Evolutionary conservation across 1,139 yeast genomes (phyloP).

Genomic region (Blastobotrys arbuscula): DNA sequence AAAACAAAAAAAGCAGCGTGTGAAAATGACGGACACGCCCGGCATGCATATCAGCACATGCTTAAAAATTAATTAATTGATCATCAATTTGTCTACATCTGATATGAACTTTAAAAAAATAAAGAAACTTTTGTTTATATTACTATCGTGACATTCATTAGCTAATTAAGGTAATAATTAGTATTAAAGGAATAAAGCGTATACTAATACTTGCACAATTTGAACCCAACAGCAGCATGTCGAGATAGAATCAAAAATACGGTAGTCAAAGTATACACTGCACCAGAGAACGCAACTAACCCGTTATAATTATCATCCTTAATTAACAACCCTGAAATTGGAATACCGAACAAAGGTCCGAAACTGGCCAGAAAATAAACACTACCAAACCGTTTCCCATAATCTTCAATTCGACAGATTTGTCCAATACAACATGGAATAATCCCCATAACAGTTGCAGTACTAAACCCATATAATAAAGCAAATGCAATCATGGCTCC

Average conservation of each 20-base stretch:
- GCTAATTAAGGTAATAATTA: no score
- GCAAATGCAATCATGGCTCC: constrained; percentile 44
- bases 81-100: no score
- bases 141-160: no score
- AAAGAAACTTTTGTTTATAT: no score
- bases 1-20: no score
- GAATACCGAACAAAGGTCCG: constrained; percentile 44
- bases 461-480: constrained; percentile 46
- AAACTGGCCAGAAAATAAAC: constrained; percentile 42
- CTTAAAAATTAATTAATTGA: no score
- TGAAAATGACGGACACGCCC: no score
- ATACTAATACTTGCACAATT: constrained; percentile 14
- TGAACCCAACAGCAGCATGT: constrained; percentile 36
- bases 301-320: constrained; percentile 35
- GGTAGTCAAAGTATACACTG: constrained; percentile 33
- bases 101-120: no score
- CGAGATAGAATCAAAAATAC: constrained; percentile 34
- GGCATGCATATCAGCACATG: no score
- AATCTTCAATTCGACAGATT: constrained; percentile 44
- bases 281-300: constrained; percentile 38
- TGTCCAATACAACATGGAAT: constrained; percentile 49
- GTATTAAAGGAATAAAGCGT: neutral
- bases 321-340: constrained; percentile 48
- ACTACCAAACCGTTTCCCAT: constrained; percentile 47
- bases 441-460: constrained; percentile 45